Evolutionary conservation across 495 filamentous ascomycete species (phyloP).

Genomic region (Parmelia sp.): DNA sequence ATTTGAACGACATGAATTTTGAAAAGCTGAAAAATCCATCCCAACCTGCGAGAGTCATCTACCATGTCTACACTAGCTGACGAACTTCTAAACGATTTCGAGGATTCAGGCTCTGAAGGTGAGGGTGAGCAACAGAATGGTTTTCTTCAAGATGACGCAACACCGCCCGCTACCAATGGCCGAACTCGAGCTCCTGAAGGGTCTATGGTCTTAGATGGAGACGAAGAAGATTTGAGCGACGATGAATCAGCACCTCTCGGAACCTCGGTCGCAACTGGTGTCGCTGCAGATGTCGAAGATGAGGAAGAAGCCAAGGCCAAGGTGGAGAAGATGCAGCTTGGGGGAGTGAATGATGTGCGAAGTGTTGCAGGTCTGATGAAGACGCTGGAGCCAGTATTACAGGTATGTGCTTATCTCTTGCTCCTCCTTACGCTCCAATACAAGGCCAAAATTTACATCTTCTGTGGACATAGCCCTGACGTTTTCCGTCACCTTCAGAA

Average conservation of each 20-base stretch:
- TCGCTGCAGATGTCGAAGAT: constrained; percentile 49
- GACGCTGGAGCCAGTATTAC: constrained; percentile 65
- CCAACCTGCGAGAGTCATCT: neutral
- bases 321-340: constrained; percentile 73
- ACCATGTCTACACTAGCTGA: constrained; percentile 74
- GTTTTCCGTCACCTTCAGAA: constrained; percentile 51
- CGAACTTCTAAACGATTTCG: constrained; percentile 85
- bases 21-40: neutral
- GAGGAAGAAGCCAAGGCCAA: constrained; percentile 64
- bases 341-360: constrained; percentile 63
- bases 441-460: constrained; percentile 40
- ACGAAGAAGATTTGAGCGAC: constrained; percentile 32
- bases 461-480: constrained; percentile 50
- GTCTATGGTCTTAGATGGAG: constrained; percentile 49
- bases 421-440: neutral
- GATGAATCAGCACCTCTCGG: constrained; percentile 24
- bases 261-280: constrained; percentile 20
- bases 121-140: constrained; percentile 49
- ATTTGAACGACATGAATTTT: neutral
- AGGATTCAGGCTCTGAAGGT: constrained; percentile 59
- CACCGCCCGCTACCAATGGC: constrained; percentile 29
- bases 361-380: constrained; percentile 71
- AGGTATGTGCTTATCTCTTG: constrained; percentile 52
- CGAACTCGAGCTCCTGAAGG: constrained; percentile 33
- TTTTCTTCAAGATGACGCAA: constrained; percentile 33